phyloP scores from a whole-genome alignment of 2,329 filamentous ascomycete genomes.

The Arthrinium phaeospermum region DNA sequence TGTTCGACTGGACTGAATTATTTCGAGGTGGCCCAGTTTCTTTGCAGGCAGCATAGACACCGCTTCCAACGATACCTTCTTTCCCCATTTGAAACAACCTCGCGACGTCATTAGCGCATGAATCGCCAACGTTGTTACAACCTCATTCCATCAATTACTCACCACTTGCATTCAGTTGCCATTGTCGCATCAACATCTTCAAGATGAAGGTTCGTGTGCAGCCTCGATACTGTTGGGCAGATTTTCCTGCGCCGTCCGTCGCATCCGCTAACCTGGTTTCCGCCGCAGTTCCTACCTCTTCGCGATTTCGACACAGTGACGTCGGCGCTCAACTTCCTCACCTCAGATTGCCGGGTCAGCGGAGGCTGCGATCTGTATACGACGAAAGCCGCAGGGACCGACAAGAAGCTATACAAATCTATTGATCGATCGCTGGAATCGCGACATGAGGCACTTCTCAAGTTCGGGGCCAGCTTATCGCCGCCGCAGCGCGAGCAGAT shows the following conservation, averaged over 20 bases:
- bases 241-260: not conserved
- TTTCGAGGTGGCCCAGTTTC: not conserved
- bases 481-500: constrained; percentile 78
- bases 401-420: constrained; percentile 96
- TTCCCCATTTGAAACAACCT: not conserved
- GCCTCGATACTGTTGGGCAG: not conserved
- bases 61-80: not conserved
- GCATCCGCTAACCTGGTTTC: not conserved
- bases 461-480: constrained; percentile 85
- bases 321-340: constrained; percentile 93
- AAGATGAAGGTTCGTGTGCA: constrained; percentile 26
- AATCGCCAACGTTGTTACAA: not conserved
- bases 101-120: constrained; percentile 16
- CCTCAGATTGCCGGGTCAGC: constrained; percentile 87
- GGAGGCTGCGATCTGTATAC: constrained; percentile 97
- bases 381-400: constrained; percentile 90
- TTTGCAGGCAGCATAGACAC: not conserved
- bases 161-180: not conserved
- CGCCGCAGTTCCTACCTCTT: constrained; percentile 83
- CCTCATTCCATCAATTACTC: not conserved
- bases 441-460: constrained; percentile 86
- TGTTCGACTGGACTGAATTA: not conserved
- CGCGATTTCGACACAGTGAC: constrained; percentile 91
- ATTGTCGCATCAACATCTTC: constrained; percentile 1
- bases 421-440: constrained; percentile 92